These are phyloP conservation scores for Pythium biforme DNA, from an alignment of 352 stramenopile species.

Conservation along the genomic window DNA sequence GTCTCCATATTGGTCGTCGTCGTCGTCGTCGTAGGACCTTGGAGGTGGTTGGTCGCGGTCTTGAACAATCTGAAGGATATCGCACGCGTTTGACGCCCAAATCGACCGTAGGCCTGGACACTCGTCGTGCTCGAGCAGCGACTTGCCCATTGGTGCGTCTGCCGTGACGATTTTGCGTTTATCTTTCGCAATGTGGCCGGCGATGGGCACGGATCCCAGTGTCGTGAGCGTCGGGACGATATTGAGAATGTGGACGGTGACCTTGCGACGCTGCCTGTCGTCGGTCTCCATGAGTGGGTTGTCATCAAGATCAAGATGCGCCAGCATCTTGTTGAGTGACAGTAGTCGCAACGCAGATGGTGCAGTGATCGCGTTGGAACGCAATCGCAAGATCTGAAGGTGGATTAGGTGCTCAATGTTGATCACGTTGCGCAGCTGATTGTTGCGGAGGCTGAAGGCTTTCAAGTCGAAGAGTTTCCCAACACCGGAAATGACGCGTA, in stretches of 20 bases:
- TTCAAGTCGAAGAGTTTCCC: conserved; percentile 55
- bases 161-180: conserved; percentile 43
- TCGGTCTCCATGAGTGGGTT: conserved; percentile 70
- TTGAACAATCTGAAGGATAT: conserved; percentile 51
- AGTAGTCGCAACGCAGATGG: conserved; percentile 57
- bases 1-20: conserved; percentile 23
- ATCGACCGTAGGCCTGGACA: conserved; percentile 33
- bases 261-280: conserved; percentile 60
- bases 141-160: conserved; percentile 28
- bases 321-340: conserved; percentile 72
- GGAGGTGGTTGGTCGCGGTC: conserved; percentile 28
- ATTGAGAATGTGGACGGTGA: conserved; percentile 79
- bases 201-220: conserved; percentile 52
- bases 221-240: conserved; percentile 62
- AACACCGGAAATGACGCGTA: conserved; percentile 57
- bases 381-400: conserved; percentile 57
- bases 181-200: conserved; percentile 40
- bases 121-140: conserved; percentile 46
- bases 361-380: conserved; percentile 47
- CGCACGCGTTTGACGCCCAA: conserved; percentile 62
- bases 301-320: conserved; percentile 68
- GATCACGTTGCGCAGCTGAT: conserved; percentile 56
- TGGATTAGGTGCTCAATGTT: conserved; percentile 72
- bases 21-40: conserved; percentile 26
- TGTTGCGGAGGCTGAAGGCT: conserved; percentile 58